Evolutionary conservation across 805 yeast species (phyloP).

Genomic region (Metschnikowia baotianmanensis): DNA sequence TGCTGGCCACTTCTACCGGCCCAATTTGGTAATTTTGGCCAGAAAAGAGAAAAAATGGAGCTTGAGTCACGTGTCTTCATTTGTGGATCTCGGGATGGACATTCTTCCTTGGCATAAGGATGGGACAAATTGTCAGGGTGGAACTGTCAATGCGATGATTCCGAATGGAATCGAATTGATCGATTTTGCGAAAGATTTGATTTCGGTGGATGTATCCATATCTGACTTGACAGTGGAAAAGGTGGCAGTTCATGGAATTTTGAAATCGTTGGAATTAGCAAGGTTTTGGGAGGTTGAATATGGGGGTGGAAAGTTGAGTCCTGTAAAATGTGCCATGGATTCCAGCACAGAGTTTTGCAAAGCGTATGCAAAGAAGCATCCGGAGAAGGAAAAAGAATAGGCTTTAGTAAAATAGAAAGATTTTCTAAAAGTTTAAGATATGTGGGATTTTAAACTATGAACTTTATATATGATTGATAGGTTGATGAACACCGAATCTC

Average conservation of each 20-base stretch:
- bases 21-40: conserved; percentile 39
- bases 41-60: conserved; percentile 22
- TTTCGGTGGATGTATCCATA: conserved; percentile 35
- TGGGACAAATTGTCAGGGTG: conserved; percentile 22
- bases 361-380: neutral
- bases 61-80: conserved; percentile 30
- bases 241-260: conserved; percentile 32
- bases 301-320: neutral
- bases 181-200: conserved; percentile 26
- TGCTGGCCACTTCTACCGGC: conserved; percentile 45
- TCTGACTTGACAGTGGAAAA: conserved; percentile 37
- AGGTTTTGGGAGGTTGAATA: conserved; percentile 1
- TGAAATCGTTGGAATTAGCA: conserved; percentile 18
- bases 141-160: conserved; percentile 39
- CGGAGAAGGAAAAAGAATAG: no score
- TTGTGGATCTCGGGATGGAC: conserved; percentile 32
- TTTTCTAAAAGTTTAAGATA: no score
- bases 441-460: no score
- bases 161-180: conserved; percentile 47
- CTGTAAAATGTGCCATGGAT: conserved; percentile 5
- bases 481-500: no score
- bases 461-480: no score
- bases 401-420: no score
- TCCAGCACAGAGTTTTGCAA: conserved; percentile 6
- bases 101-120: conserved; percentile 30